Evolutionary conservation across 495 filamentous ascomycete species (phyloP), one percentile per base, ranked within the genome.

Genomic region (Margaritispora aquatica): DNA sequence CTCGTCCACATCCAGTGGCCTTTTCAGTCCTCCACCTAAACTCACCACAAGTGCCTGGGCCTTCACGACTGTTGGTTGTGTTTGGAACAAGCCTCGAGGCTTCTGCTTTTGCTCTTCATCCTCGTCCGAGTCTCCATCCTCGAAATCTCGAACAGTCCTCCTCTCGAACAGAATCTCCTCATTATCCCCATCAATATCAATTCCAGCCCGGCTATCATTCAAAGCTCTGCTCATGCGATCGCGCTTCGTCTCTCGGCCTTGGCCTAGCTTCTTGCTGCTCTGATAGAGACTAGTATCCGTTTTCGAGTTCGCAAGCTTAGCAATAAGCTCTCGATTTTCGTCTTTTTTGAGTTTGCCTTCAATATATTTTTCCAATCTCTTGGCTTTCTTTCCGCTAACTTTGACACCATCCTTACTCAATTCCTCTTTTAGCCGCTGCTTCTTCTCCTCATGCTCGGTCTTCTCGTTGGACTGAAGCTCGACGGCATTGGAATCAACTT

Each of bases 331-430:
- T 9, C 88, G 73, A 68, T 91, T 96, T 66, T 97, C 94, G 68
- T 98, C 94, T 70, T 97, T 97, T 68, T 81, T 87, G 7, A 97
- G 75, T 78, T 98, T 98, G 52, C 78, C 94, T 66, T 97, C 93
- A 77, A 99, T 96, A 68, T 99, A 99, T 68, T 97, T 97, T 59
- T 97, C 91, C 31, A 99, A 75, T 38, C 94, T 80, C 74, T 97
- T 97, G 55, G 90, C 82, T 75, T 99, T 99, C 77, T 97, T 96
- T 38, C 83, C 78, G 29, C 87, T 93, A 61, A 96, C 83, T 68
- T 88, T 89, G n/a, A 79, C 72, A 52, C 88, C 80, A 56, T 88
- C 81, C n/a, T 85, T 83, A 58, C 80, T 84, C 48, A 96, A 64
- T 63, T 87, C 80, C 55, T 82, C 74, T 57, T 78, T 76, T 48